A percentile compares a stretch with the other conserved stretches of the same genome.
Evolutionary conservation across 2,329 filamentous ascomycete genomes (phyloP).

Genomic region (Dryadomyces quercivorus): DNA sequence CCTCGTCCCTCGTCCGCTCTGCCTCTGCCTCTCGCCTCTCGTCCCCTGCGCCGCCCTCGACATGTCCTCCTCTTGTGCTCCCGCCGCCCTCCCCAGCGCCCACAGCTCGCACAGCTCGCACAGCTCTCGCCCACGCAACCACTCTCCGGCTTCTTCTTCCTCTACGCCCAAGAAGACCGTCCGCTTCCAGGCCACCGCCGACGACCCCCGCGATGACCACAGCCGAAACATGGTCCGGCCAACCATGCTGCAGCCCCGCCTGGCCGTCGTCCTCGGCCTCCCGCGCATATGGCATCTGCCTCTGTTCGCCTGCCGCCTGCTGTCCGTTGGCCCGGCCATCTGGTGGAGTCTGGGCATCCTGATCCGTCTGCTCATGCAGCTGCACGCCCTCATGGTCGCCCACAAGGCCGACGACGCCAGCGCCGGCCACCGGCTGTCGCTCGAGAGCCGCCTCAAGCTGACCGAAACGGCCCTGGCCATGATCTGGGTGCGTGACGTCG

Average conservation of each 20-base stretch:
- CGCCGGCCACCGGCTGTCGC: constrained; percentile 9
- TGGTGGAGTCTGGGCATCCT: constrained; percentile 61
- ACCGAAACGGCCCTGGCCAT: constrained; percentile 61
- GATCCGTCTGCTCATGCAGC: constrained; percentile 53
- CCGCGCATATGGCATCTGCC: constrained; percentile 61
- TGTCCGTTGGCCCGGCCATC: constrained; percentile 57
- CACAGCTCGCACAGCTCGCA: background rate
- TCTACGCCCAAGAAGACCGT: constrained; percentile 11
- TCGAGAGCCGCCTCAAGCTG: constrained; percentile 39
- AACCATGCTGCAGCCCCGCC: constrained; percentile 57
- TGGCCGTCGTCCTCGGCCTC: constrained; percentile 67
- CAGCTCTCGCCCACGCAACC: too few species aligned
- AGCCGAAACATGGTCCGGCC: constrained; percentile 14
- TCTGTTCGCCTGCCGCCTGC: constrained; percentile 58
- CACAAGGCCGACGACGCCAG: background rate
- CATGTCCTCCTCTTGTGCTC: too few species aligned
- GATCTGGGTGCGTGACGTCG: constrained; percentile 57
- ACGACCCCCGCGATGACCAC: constrained; percentile 1
- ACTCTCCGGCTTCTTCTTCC: background rate
- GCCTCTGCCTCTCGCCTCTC: too few species aligned
- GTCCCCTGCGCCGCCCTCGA: too few species aligned
- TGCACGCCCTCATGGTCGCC: constrained; percentile 27
- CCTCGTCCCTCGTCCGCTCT: too few species aligned
- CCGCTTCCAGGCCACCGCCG: constrained; percentile 8
- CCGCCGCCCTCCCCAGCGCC: background rate